Evolutionary conservation across 257 asterid species (phyloP).

Genomic region (Gynochthodes officinalis): DNA sequence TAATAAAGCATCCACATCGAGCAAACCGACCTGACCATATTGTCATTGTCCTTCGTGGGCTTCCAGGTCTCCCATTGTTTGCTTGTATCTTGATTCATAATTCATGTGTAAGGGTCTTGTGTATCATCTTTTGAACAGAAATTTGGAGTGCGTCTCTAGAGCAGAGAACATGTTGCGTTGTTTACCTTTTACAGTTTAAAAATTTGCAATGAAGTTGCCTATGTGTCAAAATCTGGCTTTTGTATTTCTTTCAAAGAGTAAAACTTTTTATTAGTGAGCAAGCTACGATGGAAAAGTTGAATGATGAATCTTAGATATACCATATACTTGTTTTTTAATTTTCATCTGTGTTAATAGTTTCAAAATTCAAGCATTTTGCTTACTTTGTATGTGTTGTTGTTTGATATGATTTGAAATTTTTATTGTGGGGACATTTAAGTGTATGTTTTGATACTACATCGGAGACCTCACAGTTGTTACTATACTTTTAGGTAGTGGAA

Average conservation of each 20-base stretch:
- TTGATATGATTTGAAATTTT: background rate
- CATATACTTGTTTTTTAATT: background rate
- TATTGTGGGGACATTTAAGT: background rate
- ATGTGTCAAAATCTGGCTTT: background rate
- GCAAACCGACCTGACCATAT: conserved; percentile 86
- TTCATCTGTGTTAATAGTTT: background rate
- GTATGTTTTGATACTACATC: background rate
- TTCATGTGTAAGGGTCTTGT: background rate
- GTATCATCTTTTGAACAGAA: background rate
- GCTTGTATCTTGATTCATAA: background rate
- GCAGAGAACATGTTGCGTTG: background rate
- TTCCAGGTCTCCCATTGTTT: conserved; percentile 60
- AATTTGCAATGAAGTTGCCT: background rate
- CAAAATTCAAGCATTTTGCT: background rate
- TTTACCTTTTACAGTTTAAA: background rate
- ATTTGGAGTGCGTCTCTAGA: background rate
- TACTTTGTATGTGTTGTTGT: background rate
- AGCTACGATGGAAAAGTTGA: background rate
- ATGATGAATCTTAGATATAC: background rate
- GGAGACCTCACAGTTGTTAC: conserved; percentile 7
- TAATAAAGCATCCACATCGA: conserved; percentile 84
- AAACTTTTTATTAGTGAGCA: background rate
- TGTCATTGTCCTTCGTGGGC: conserved; percentile 86
- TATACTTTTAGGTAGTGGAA: conserved; percentile 83
- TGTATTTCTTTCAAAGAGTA: background rate